Conservation (phyloP, 2,329 filamentous ascomycete species). For the Tolypocladium sp. region DNA sequence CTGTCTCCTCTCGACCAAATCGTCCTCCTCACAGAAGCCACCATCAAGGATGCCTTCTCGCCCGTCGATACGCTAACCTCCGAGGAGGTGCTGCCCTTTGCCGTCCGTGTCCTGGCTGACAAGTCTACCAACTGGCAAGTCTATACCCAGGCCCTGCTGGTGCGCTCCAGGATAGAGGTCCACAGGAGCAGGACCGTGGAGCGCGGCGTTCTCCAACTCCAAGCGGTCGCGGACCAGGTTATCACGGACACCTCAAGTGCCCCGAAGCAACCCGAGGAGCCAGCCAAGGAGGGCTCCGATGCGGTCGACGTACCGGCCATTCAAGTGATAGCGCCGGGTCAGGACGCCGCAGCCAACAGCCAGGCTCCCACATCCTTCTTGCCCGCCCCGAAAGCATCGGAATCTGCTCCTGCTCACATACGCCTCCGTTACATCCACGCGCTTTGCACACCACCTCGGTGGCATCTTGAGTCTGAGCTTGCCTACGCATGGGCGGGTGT, state of each 20-base stretch:
- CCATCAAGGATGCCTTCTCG: conserved; percentile 79
- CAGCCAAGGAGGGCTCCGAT: conserved; percentile 12
- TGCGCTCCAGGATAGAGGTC: conserved; percentile 82
- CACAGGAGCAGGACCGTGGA: conserved; percentile 83
- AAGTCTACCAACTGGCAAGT: conserved; percentile 96
- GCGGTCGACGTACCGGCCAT: conserved; percentile 34
- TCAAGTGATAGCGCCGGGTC: conserved; percentile 29
- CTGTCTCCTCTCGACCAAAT: conserved; percentile 80
- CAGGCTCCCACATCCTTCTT: conserved; percentile 66
- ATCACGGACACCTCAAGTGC: conserved; percentile 65
- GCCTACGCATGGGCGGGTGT: conserved; percentile 87
- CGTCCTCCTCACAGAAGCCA: conserved; percentile 78
- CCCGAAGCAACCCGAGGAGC: conserved; percentile 16
- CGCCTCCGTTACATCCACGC: conserved; percentile 78
- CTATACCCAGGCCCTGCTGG: conserved; percentile 86
- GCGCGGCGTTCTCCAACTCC: conserved; percentile 81
- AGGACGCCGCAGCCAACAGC: conserved; percentile 12
- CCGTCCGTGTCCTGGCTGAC: conserved; percentile 75
- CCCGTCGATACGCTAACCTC: conserved; percentile 77
- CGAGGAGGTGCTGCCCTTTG: conserved; percentile 91
- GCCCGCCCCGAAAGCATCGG: conserved; percentile 62
- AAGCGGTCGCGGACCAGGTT: conserved; percentile 91
- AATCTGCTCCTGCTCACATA: conserved; percentile 69
- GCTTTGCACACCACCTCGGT: conserved; percentile 74
- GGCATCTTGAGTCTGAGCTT: conserved; percentile 90